Evolutionary conservation across 2,329 filamentous ascomycete species (phyloP).

Genomic region (Escovopsis sp.): DNA sequence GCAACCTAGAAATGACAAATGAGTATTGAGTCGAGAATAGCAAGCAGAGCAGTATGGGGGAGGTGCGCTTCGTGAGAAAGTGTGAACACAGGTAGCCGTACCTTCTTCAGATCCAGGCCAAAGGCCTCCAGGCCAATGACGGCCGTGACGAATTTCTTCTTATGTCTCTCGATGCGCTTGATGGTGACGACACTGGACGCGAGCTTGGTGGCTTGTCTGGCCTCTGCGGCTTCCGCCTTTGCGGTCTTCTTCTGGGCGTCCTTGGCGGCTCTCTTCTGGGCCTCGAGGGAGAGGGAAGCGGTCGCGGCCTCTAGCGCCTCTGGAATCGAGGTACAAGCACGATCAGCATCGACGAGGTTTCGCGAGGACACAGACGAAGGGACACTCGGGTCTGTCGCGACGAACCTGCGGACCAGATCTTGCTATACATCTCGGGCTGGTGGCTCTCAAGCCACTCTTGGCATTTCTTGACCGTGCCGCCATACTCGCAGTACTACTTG

Average conservation of each 20-base stretch:
- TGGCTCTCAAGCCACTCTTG: conserved; percentile 81
- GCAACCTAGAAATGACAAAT: conserved; percentile 36
- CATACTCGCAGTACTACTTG: conserved; percentile 92
- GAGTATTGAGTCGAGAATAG: background rate
- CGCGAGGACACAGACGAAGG: background rate
- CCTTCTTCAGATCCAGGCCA: conserved; percentile 85
- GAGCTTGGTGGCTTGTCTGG: conserved; percentile 68
- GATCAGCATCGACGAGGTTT: background rate
- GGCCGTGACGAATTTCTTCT: conserved; percentile 91
- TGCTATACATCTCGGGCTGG: conserved; percentile 58
- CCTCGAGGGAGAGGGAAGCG: conserved; percentile 73
- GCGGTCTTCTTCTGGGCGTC: conserved; percentile 94
- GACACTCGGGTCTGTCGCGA: background rate
- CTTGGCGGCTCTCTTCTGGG: conserved; percentile 87
- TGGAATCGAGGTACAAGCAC: conserved; percentile 15
- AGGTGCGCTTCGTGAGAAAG: background rate
- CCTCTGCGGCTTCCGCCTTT: conserved; percentile 78
- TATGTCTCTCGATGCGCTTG: conserved; percentile 96
- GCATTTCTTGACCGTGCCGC: conserved; percentile 91
- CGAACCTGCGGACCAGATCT: conserved; percentile 75
- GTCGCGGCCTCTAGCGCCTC: conserved; percentile 75
- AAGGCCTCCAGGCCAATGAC: conserved; percentile 85
- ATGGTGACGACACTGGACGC: conserved; percentile 74
- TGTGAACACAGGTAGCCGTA: conserved; percentile 8
- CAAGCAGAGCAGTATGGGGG: background rate